Evolutionary conservation across 2,329 filamentous ascomycete genomes (phyloP).

Genomic region (Orbilia brochopaga): DNA sequence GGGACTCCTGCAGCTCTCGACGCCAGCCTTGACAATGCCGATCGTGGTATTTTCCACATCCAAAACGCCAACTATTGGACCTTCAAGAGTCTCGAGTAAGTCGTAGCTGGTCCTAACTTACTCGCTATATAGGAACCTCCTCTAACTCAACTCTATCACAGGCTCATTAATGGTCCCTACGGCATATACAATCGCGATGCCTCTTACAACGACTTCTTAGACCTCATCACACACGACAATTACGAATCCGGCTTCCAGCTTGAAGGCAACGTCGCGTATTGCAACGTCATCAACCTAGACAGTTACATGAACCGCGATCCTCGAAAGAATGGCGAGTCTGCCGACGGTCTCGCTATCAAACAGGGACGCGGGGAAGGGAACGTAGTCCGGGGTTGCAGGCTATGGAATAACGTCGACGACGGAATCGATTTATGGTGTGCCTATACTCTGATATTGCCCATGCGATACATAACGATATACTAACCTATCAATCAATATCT

Average conservation of each 20-base stretch:
- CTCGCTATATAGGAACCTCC: neutral
- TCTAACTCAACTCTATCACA: neutral
- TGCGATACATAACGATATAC: too few species aligned
- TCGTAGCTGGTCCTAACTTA: neutral
- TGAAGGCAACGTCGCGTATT: constrained; percentile 57
- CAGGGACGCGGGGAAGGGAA: constrained; percentile 62
- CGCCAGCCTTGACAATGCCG: constrained; percentile 58
- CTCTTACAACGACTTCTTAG: constrained; percentile 58
- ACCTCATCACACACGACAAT: constrained; percentile 58
- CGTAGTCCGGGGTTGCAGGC: constrained; percentile 59
- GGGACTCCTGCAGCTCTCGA: constrained; percentile 60
- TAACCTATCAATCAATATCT: too few species aligned
- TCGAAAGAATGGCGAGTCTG: constrained; percentile 63
- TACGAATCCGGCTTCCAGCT: constrained; percentile 59
- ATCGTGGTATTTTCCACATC: constrained; percentile 62
- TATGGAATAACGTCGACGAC: constrained; percentile 64
- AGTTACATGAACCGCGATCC: constrained; percentile 61
- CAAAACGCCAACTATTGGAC: constrained; percentile 61
- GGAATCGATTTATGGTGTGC: constrained; percentile 60
- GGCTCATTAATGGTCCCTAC: constrained; percentile 58
- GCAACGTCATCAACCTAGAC: constrained; percentile 60
- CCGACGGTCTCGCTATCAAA: constrained; percentile 63
- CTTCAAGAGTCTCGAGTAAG: constrained; percentile 58
- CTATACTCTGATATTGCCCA: constrained; percentile 42
- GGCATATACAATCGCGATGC: constrained; percentile 57